Evolutionary conservation across 441 rosid genomes (phyloP).

Genomic region (Rhodomyrtus psidioides): DNA sequence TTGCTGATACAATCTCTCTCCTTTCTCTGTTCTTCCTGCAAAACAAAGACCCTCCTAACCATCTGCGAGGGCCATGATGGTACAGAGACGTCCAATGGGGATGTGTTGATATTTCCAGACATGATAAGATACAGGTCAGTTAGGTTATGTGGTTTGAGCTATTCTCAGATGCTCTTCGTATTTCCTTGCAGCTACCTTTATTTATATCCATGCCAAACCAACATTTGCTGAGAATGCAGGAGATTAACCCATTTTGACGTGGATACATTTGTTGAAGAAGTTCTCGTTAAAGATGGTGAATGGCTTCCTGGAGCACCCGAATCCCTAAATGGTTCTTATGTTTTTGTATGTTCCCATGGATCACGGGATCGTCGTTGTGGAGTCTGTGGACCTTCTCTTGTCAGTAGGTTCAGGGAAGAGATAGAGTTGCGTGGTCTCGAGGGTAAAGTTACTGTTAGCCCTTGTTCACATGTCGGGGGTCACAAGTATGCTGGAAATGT

Average conservation of each 20-base stretch:
- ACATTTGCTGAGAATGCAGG: conserved; percentile 44
- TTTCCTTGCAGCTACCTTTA: not conserved
- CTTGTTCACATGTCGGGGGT: conserved; percentile 97
- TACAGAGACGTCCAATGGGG: conserved; percentile 95
- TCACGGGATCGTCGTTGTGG: conserved; percentile 91
- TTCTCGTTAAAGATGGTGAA: conserved; percentile 89
- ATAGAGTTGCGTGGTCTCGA: conserved; percentile 62
- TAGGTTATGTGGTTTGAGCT: not conserved
- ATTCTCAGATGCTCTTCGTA: not conserved
- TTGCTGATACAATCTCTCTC: conserved; percentile 1
- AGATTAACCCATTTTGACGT: conserved; percentile 99
- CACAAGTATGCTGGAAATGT: conserved; percentile 96
- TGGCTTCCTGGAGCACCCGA: conserved; percentile 97
- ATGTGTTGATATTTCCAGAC: conserved; percentile 96
- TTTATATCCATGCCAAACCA: conserved; percentile 3
- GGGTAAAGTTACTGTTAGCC: conserved; percentile 84
- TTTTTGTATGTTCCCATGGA: conserved; percentile 92
- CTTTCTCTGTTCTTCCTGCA: conserved; percentile 5
- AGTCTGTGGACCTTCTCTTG: conserved; percentile 81
- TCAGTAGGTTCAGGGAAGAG: conserved; percentile 83
- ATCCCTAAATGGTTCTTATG: conserved; percentile 62
- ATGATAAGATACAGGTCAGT: conserved; percentile 93
- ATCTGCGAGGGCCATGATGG: conserved; percentile 99
- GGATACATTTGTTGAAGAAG: conserved; percentile 97
- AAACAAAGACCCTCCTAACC: conserved; percentile 65